Base-by-base conservation (phyloP, 108 stramenopile genomes). In the Pseudonitzschia multistriata region DNA sequence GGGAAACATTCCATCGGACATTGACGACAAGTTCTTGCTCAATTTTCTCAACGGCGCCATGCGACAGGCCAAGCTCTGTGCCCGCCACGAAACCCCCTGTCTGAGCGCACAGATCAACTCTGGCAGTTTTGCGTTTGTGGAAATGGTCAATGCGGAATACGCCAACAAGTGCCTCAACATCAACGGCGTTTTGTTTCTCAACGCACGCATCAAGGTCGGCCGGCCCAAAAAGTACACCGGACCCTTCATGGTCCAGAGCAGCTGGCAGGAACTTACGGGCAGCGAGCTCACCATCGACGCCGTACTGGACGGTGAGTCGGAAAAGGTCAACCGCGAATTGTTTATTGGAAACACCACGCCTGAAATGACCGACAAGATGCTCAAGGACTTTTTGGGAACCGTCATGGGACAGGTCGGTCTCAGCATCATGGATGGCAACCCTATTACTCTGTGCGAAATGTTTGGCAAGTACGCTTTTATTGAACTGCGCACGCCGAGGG, bases 391-490 rank as follows among this genome's bases (percentile, higher is more conserved):
- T 79, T 68, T 94, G 49, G 93, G 90, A 3, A 79, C 85, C 50
- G 90, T 88, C 39, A 85, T 94, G 90, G 81, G 83, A 52, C 90
- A 91, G 67, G 93, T 94, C 11, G 93, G 93, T 30, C 74, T 94
- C 57, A 88, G 77, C 28, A 81, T 81, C 19, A 75, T 79, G 72
- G 88, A 88, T 19, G 96, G 95, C 19, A 95, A 92, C 73, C 95
- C 95, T 3, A 93, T 97, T 70, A 70, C 81, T 37, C 62, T 90
- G 10, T 91, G 91, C 52, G 88, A 94, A 45, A 80, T 94, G 1
- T 85, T 79, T 67, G 96, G 95, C 5, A 96, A 95, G 80, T 96
- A 94, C 80, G 94, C 94, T 11, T 97, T 97, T 80, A 88, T 97
- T 28, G 97, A 96, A 71, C 42, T 93, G 49, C 78, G 94, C 28